Percentiles rank a stretch among this genome's conserved stretches.
Conservation (phyloP, 1,284 basidiomycete genomes). For the Volvariella volvacea region DNA sequence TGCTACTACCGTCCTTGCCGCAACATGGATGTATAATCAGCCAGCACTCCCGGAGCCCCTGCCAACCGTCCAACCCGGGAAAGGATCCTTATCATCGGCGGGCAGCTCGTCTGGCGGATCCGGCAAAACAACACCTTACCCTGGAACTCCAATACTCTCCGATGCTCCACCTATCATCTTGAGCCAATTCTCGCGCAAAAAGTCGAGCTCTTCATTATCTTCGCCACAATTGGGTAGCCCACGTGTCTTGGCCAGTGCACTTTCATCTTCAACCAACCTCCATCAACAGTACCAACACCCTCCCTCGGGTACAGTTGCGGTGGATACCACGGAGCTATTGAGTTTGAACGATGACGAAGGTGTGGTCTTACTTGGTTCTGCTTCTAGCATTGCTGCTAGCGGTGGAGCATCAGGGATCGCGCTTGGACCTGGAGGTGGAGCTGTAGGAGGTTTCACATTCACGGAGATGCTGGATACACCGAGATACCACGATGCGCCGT, state of each 20-base stretch:
- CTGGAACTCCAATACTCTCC: conserved; percentile 42
- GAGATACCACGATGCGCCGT: conserved; percentile 56
- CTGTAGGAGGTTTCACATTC: conserved; percentile 23
- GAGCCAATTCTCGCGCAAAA: conserved; percentile 47
- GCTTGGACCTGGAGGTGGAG: conserved; percentile 21
- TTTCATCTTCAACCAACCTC: conserved; percentile 9
- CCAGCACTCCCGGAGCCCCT: conserved; percentile 39
- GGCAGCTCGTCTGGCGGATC: conserved; percentile 14
- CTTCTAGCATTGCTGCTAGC: conserved; percentile 22
- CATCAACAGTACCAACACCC: conserved; percentile 3
- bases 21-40: conserved; percentile 86
- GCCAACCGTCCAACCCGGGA: conserved; percentile 13
- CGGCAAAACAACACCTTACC: conserved; percentile 33
- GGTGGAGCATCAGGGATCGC: conserved; percentile 39
- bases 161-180: conserved; percentile 43
- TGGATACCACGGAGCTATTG: not conserved
- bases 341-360: not conserved
- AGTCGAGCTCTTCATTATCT: conserved; percentile 15
- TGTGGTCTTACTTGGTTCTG: not conserved
- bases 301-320: conserved; percentile 2
- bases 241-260: conserved; percentile 13
- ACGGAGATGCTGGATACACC: conserved; percentile 44
- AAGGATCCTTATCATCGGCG: conserved; percentile 15
- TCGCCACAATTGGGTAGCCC: conserved; percentile 40
- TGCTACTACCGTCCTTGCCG: conserved; percentile 75